phyloP scores from a whole-genome alignment of 2,329 filamentous ascomycete genomes.

The Aspergillus fumigatiaffinis region DNA sequence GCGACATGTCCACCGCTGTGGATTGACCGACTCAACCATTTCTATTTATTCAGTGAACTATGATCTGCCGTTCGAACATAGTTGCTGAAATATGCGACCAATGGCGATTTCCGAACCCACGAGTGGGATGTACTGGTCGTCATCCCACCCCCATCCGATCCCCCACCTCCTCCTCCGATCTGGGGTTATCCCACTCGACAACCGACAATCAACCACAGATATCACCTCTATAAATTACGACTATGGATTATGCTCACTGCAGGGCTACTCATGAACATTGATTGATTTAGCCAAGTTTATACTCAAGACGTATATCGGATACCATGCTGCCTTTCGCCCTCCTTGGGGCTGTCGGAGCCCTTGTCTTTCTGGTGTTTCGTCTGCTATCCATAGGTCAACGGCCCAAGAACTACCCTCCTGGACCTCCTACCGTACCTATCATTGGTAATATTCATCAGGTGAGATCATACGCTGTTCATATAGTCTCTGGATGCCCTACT shows the following conservation, averaged over 20 bases:
- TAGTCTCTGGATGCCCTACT: background rate
- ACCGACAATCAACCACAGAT: background rate
- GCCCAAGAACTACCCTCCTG: conserved; percentile 42
- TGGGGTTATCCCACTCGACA: background rate
- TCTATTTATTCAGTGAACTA: background rate
- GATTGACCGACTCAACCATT: background rate
- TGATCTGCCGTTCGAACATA: background rate
- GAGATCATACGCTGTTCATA: background rate
- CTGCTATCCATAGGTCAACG: conserved; percentile 22
- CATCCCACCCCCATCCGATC: conserved; percentile 7
- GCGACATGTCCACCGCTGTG: background rate
- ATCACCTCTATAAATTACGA: background rate
- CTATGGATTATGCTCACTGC: background rate
- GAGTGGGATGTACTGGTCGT: background rate
- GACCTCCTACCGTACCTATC: conserved; percentile 50
- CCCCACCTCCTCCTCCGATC: conserved; percentile 1
- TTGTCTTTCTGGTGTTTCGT: background rate
- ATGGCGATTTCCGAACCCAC: background rate
- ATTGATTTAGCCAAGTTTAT: background rate
- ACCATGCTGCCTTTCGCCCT: background rate
- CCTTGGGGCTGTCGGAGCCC: background rate
- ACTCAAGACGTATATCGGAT: background rate
- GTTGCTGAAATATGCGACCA: background rate
- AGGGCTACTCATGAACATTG: no score
- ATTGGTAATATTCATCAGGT: conserved; percentile 49